phyloP scores from a whole-genome alignment of 345 rosid genomes.

The Theobroma cacao region DNA sequence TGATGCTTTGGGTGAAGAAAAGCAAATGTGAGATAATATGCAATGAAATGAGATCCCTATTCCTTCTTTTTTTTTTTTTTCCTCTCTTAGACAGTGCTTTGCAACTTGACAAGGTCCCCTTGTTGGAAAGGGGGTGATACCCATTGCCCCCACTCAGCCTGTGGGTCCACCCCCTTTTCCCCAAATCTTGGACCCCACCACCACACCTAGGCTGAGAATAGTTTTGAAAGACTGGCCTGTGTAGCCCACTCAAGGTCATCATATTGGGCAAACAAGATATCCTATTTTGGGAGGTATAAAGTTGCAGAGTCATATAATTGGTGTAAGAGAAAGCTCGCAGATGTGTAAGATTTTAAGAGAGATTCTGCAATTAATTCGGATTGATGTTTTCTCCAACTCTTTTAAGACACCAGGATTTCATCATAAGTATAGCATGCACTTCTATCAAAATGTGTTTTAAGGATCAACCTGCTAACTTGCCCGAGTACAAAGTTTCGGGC shows the following conservation, averaged over 20 bases:
- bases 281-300: slow-evolving; percentile 22
- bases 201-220: neutral
- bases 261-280: slow-evolving; percentile 22
- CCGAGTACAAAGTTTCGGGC: neutral
- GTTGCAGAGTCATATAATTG: slow-evolving; percentile 10
- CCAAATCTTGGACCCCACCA: slow-evolving; percentile 12
- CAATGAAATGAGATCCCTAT: slow-evolving; percentile 13
- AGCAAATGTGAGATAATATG: slow-evolving; percentile 3
- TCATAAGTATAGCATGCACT: neutral
- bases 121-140: slow-evolving; percentile 32
- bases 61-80: neutral
- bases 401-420: no score
- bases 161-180: slow-evolving; percentile 18
- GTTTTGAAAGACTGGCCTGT: neutral
- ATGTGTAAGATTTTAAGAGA: neutral
- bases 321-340: slow-evolving; percentile 2
- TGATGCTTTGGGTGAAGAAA: slow-evolving; percentile 28
- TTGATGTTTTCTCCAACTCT: no score
- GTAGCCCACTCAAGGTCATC: slow-evolving; percentile 25
- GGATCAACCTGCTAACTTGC: neutral
- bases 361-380: neutral
- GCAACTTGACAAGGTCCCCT: slow-evolving; percentile 29
- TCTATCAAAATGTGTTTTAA: neutral
- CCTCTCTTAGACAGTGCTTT: neutral
- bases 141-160: slow-evolving; percentile 38